A percentile compares a stretch with the other conserved stretches of the same genome.
phyloP scores from a whole-genome alignment of 140 eudicot species.

The Oenanthe javanica region DNA sequence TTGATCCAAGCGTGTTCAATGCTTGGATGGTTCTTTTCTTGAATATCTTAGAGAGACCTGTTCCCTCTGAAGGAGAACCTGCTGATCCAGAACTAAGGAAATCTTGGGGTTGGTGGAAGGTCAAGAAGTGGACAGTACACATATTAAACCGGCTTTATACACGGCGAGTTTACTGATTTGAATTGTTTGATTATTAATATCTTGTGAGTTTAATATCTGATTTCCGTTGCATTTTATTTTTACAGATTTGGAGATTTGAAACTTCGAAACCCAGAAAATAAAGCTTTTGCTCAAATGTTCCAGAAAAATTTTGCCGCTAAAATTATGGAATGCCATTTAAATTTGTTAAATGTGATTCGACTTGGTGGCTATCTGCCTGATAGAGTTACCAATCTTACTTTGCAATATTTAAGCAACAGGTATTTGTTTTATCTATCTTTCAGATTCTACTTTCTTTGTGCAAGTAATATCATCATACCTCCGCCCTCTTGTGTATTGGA shows the following conservation, averaged over 20 bases:
- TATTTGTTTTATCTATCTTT: slow-evolving; percentile 7
- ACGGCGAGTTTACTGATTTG: slow-evolving; percentile 36
- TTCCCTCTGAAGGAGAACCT: slow-evolving; percentile 83
- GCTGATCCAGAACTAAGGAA: slow-evolving; percentile 69
- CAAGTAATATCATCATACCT: neutral
- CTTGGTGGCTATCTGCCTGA: slow-evolving; percentile 93
- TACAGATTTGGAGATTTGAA: slow-evolving; percentile 78
- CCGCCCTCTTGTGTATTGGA: neutral
- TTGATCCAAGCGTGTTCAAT: slow-evolving; percentile 68
- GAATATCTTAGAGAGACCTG: slow-evolving; percentile 78
- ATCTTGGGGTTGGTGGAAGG: slow-evolving; percentile 99
- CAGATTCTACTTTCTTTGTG: neutral
- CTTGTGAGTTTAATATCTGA: neutral
- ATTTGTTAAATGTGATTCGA: slow-evolving; percentile 75
- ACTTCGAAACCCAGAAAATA: slow-evolving; percentile 80
- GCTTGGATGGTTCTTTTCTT: slow-evolving; percentile 83
- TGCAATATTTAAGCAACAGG: slow-evolving; percentile 96
- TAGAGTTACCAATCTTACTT: slow-evolving; percentile 73
- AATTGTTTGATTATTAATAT: neutral
- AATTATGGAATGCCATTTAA: slow-evolving; percentile 81
- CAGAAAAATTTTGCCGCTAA: slow-evolving; percentile 87
- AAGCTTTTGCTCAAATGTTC: slow-evolving; percentile 83
- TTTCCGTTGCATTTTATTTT: neutral
- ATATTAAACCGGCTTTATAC: slow-evolving; percentile 73
- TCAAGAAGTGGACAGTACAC: slow-evolving; percentile 82